Evolutionary conservation across 225 moss, liverwort and hornwort species (phyloP).

Genomic region (Sphagnum tenellum): DNA sequence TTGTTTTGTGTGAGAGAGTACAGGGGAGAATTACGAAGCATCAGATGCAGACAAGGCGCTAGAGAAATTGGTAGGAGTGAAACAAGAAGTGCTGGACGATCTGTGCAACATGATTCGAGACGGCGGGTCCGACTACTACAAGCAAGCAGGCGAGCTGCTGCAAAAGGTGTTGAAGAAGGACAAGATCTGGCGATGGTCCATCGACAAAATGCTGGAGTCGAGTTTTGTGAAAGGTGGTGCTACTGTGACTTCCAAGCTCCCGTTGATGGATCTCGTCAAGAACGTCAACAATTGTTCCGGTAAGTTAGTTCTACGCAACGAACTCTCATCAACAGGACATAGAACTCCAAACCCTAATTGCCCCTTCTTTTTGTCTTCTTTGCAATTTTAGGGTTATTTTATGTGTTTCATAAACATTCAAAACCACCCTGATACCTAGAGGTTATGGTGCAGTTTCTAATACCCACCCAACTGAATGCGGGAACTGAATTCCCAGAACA

Average conservation of each 20-base stretch:
- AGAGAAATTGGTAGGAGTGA: not conserved
- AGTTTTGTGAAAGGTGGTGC: conserved; percentile 4
- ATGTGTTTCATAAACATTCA: too few species aligned
- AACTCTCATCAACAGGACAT: not conserved
- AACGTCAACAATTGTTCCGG: too few species aligned
- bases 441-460: too few species aligned
- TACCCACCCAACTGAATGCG: too few species aligned
- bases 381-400: too few species aligned
- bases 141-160: not conserved
- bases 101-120: conserved; percentile 1
- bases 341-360: not conserved
- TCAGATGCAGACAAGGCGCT: not conserved
- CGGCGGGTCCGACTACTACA: not conserved
- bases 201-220: conserved; percentile 2
- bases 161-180: not conserved
- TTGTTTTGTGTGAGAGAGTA: not conserved
- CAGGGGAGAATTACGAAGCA: conserved; percentile 1
- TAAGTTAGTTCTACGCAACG: not conserved
- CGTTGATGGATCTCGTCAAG: too few species aligned
- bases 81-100: not conserved
- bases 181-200: not conserved
- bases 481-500: too few species aligned
- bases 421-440: too few species aligned
- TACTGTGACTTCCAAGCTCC: not conserved
- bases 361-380: not conserved